These are phyloP conservation scores for Colletotrichum tabaci DNA, from an alignment of 2,329 filamentous ascomycete genomes.

Conservation along the genomic window DNA sequence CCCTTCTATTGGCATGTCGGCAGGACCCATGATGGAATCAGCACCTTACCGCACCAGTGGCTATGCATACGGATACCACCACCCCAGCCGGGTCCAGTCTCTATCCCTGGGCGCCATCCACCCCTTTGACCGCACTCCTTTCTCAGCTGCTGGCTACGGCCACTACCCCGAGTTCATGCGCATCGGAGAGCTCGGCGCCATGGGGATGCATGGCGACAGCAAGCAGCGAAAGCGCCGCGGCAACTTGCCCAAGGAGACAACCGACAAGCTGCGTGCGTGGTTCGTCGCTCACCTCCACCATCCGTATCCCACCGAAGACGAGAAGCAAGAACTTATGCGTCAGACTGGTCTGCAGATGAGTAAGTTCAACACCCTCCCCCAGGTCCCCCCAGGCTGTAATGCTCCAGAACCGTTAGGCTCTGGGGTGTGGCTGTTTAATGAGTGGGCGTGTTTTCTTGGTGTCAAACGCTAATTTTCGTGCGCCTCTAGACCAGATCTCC, in stretches of 20 bases:
- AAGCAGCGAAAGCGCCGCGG: conserved; percentile 78
- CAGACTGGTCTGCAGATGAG: conserved; percentile 85
- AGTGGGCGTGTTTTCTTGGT: not conserved
- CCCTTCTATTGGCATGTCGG: conserved; percentile 47
- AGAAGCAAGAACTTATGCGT: conserved; percentile 86
- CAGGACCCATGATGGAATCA: conserved; percentile 51
- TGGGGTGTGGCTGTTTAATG: not conserved
- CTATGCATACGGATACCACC: conserved; percentile 59
- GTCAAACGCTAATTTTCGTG: conserved; percentile 42
- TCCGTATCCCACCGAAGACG: conserved; percentile 83
- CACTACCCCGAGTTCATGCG: conserved; percentile 61
- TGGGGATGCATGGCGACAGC: conserved; percentile 58
- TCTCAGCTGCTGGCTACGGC: conserved; percentile 58
- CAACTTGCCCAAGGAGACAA: conserved; percentile 92
- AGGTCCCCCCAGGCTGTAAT: not conserved
- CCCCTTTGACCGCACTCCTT: conserved; percentile 60
- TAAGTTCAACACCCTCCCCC: conserved; percentile 58
- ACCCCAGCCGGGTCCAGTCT: conserved; percentile 62
- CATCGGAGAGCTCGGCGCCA: conserved; percentile 56
- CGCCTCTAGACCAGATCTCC: conserved; percentile 74
- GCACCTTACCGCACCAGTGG: conserved; percentile 52
- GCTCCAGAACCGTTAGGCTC: conserved; percentile 16
- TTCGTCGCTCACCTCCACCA: conserved; percentile 83
- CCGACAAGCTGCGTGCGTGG: conserved; percentile 85
- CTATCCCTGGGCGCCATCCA: conserved; percentile 61